Evolutionary conservation across 768 basidiomycete genomes (phyloP), one percentile per base, ranked within the genome.

Genomic region (Solioccasus polychromus): DNA sequence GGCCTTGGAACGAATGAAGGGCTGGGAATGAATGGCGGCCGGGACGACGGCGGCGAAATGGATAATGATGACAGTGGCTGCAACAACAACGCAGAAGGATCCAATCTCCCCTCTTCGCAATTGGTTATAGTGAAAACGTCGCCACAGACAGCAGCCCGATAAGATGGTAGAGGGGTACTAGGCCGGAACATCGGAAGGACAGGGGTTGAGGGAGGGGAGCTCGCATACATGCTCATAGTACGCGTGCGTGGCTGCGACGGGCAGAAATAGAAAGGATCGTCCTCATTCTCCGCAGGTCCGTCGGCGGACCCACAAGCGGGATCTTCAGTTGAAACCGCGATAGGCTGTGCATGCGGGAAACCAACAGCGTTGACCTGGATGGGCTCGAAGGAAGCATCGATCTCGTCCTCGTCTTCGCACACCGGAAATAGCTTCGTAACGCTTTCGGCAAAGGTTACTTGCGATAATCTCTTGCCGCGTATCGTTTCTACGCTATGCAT

Each of bases 381-480:
- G 19, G 49, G 23, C 23, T 60, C 51, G 24, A 59, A 61, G 44
- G 68, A 68, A n/a, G n/a, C n/a, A n/a, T n/a, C n/a, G 44, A 74
- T 74, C 8, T 68, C 66, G 22, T 35, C 41, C 32, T 66, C 62
- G 18, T 64, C 64, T 51, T 66, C 66, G 34, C 44, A 50, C 17
- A 68, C 61, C 3, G 64, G 66, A 38, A 66, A 60, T 24, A 68
- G 32, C 23, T 52, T 58, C 10, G 64, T 47, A 9, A 52, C 22
- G 25, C 26, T 49, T 12, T 56, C 54, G 8, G 52, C 29, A 25
- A 65, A 52, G 35, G 54, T 44, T 10, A 51, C 48, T 1, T 59
- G 53, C 14, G 50, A n/a, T n/a, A 44, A 4, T 31, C 51, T 55
- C 45, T 50, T 64, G 23, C 44, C 32, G 26, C 36, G 29, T 8